A percentile compares a stretch with the other conserved stretches of the same genome.
phyloP scores from a whole-genome alignment of 2,329 filamentous ascomycete species.

The Beauveria pseudobassiana region DNA sequence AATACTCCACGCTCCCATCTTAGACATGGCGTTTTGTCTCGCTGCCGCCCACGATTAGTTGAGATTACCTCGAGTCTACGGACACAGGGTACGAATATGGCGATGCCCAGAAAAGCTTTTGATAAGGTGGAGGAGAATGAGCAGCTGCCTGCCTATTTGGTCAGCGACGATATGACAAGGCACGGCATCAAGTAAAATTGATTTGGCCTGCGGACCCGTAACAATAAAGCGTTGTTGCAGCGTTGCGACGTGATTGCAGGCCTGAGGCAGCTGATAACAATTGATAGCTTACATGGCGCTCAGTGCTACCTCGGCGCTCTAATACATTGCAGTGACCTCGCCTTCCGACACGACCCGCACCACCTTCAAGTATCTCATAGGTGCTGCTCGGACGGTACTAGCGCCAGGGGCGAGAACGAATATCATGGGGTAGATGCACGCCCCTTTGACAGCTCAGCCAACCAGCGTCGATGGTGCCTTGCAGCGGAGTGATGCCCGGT shows the following conservation, averaged over 20 bases:
- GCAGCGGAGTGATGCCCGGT: not conserved
- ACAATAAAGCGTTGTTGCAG: not conserved
- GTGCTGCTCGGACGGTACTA: conserved; percentile 6
- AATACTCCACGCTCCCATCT: not conserved
- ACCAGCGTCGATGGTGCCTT: not conserved
- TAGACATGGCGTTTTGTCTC: conserved; percentile 9
- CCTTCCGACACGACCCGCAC: not conserved
- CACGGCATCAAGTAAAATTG: not conserved
- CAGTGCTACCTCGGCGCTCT: not conserved
- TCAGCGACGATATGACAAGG: not conserved
- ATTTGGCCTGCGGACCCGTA: not conserved
- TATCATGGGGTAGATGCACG: conserved; percentile 9
- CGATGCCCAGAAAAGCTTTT: not conserved
- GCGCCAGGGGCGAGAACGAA: conserved; percentile 10
- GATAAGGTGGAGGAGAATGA: not conserved
- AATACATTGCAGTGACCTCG: not conserved
- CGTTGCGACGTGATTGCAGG: not conserved
- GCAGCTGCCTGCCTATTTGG: no score
- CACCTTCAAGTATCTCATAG: not conserved
- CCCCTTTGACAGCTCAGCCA: not conserved
- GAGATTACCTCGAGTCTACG: no score
- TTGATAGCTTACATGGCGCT: not conserved
- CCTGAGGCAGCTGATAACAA: not conserved
- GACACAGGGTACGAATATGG: no score
- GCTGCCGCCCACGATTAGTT: not conserved